A percentile compares a stretch with the other conserved stretches of the same genome.
Evolutionary conservation across 2,329 filamentous ascomycete species (phyloP).

Genomic region (Mollisiaceae sp.): DNA sequence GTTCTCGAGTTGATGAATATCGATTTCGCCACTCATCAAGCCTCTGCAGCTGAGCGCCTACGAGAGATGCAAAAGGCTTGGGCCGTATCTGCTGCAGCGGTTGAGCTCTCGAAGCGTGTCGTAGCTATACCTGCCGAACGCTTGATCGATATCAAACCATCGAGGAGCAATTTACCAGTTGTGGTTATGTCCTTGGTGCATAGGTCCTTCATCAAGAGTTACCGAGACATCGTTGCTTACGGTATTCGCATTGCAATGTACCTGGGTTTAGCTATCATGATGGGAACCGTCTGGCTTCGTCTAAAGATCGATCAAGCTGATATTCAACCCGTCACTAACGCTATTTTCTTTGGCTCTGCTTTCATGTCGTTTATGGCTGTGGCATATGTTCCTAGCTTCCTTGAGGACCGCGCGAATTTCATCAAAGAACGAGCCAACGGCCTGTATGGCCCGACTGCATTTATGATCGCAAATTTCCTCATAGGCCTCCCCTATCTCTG

Average conservation of each 20-base stretch:
- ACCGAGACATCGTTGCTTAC: constrained; percentile 84
- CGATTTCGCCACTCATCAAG: constrained; percentile 66
- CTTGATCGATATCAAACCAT: constrained; percentile 35
- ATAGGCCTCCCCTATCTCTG: constrained; percentile 81
- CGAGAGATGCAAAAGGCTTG: constrained; percentile 60
- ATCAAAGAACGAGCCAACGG: constrained; percentile 82
- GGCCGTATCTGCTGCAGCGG: constrained; percentile 52
- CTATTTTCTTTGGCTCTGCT: constrained; percentile 76
- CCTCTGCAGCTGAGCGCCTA: constrained; percentile 54
- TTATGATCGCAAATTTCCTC: constrained; percentile 80
- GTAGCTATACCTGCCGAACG: constrained; percentile 24
- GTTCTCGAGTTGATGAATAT: constrained; percentile 79
- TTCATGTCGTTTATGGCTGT: constrained; percentile 85
- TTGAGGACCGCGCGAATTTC: constrained; percentile 77
- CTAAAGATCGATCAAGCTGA: constrained; percentile 70
- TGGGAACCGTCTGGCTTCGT: constrained; percentile 86
- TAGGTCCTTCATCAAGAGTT: constrained; percentile 81
- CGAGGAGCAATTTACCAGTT: constrained; percentile 41
- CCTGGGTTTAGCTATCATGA: constrained; percentile 77
- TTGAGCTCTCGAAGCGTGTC: constrained; percentile 41
- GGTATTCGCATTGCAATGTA: constrained; percentile 86
- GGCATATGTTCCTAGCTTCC: constrained; percentile 82
- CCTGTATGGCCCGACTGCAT: constrained; percentile 74
- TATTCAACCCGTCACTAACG: constrained; percentile 83
- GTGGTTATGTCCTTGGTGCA: constrained; percentile 72